Evolutionary conservation across 805 yeast genomes (phyloP), one percentile per base, ranked within the genome.

Genomic region (Lachancea fermentati): DNA sequence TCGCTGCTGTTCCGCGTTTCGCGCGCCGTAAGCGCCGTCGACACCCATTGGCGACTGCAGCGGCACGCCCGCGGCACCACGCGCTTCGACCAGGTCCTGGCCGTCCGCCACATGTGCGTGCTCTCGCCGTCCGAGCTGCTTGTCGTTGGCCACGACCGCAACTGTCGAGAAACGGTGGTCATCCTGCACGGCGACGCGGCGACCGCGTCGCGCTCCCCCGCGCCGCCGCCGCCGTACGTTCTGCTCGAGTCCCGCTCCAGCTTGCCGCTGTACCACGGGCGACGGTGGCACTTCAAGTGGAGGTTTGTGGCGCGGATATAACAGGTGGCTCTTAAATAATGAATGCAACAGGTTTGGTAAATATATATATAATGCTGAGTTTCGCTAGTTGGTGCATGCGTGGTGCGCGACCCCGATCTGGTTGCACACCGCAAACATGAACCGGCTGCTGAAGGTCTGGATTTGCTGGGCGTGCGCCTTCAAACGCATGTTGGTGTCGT

Each of bases 401-500:
- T 37, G 43, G 19, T 39, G 44, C 18, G 49, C 41, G 22, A 39
- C 30, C n/a, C 58, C 55, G 7, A 54, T 43, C 19, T 54, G 55
- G 19, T 51, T 57, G 43, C 62, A 58, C 12, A 56, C 37, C 12
- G 65, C 55, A 34, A 62, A 62, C 38, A 62, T 50, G 34, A 62
- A 60, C 34, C 60, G 52, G 3, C 65, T 62, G 30, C 60, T 58
- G 33, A 60, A 57, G 11, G 63, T 60, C 35, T 51, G 52, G 19
- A 61, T 60, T 4, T 44, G 48, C 32, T 53, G 60, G 26, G 54
- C 52, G 22, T 50, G 46, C 5, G 86, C 80, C 47, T 85, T 74
- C 30, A 78, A 58, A 46, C 84, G 67, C 85, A 84, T 78, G 47
- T 79, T 81, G 41, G 79, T 65, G 55, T 85, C 91, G 60, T 84